These are phyloP conservation scores for Oldenlandia corymbosa DNA, from an alignment of 257 asterid species.

Conservation along the genomic window DNA sequence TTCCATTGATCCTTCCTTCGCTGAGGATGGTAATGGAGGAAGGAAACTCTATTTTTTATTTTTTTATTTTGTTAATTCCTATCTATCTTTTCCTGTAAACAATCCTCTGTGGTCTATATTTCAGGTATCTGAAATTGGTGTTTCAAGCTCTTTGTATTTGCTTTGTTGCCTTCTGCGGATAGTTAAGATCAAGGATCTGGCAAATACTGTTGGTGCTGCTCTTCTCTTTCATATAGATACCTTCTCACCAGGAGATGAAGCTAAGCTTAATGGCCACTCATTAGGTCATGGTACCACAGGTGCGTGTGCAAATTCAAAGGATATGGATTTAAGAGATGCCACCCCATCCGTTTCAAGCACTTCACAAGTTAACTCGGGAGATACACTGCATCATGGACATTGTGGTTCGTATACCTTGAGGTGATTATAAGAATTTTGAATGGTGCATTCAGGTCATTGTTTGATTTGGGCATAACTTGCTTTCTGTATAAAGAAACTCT, in stretches of 20 bases:
- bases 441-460: not conserved
- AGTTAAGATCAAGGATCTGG: slow-evolving; percentile 93
- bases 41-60: slow-evolving; percentile 26
- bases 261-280: slow-evolving; percentile 58
- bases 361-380: slow-evolving; percentile 35
- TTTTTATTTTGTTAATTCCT: slow-evolving; percentile 4
- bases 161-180: slow-evolving; percentile 97
- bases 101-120: slow-evolving; percentile 30
- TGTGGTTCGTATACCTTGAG: slow-evolving; percentile 44
- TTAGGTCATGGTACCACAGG: slow-evolving; percentile 32
- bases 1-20: slow-evolving; percentile 90
- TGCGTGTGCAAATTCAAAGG: slow-evolving; percentile 28
- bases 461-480: slow-evolving; percentile 1
- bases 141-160: slow-evolving; percentile 73
- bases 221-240: slow-evolving; percentile 61
- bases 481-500: not conserved
- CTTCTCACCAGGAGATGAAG: slow-evolving; percentile 40
- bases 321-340: slow-evolving; percentile 32
- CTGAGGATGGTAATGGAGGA: slow-evolving; percentile 47
- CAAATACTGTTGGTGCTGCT: slow-evolving; percentile 82
- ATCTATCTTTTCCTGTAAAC: slow-evolving; percentile 5
- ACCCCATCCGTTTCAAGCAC: slow-evolving; percentile 37
- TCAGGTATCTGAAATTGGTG: slow-evolving; percentile 74
- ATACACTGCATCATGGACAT: slow-evolving; percentile 28
- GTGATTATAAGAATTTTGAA: slow-evolving; percentile 29